Percentiles rank a stretch among this genome's conserved stretches.
Evolutionary conservation across 768 basidiomycete species (phyloP).

Genomic region (Rhodocollybia butyracea): DNA sequence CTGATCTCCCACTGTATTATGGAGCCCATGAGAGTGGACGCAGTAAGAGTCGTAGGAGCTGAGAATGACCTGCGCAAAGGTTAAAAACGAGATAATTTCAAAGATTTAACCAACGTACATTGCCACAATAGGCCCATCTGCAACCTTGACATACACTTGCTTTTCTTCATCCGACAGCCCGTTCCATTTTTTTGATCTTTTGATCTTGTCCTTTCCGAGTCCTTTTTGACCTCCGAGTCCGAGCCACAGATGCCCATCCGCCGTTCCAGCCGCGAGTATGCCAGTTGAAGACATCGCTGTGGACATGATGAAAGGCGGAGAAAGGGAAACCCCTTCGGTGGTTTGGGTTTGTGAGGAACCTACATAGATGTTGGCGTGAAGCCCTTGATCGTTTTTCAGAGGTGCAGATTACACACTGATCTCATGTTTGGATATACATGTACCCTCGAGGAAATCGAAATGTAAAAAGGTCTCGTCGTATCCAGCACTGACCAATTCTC

Average conservation of each 20-base stretch:
- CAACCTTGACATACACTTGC: slow-evolving; percentile 41
- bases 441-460: slow-evolving; percentile 58
- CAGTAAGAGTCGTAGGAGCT: slow-evolving; percentile 40
- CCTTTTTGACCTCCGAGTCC: slow-evolving; percentile 62
- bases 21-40: slow-evolving; percentile 61
- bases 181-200: slow-evolving; percentile 65
- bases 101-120: slow-evolving; percentile 42
- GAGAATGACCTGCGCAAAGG: slow-evolving; percentile 43
- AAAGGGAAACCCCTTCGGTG: slow-evolving; percentile 51
- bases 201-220: slow-evolving; percentile 37
- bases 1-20: slow-evolving; percentile 47
- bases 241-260: slow-evolving; percentile 71
- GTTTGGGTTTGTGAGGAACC: slow-evolving; percentile 27
- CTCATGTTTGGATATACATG: slow-evolving; percentile 53
- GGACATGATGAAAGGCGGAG: slow-evolving; percentile 74
- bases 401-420: slow-evolving; percentile 41
- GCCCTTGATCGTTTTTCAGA: too few relatives aligned
- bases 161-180: slow-evolving; percentile 53
- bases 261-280: slow-evolving; percentile 66
- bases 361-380: not conserved
- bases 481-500: slow-evolving; percentile 74
- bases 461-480: slow-evolving; percentile 71
- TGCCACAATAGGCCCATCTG: slow-evolving; percentile 72
- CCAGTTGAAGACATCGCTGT: slow-evolving; percentile 57
- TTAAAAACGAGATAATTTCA: not conserved